phyloP scores from a whole-genome alignment of 345 rosid genomes.

The Heritiera fomes region DNA sequence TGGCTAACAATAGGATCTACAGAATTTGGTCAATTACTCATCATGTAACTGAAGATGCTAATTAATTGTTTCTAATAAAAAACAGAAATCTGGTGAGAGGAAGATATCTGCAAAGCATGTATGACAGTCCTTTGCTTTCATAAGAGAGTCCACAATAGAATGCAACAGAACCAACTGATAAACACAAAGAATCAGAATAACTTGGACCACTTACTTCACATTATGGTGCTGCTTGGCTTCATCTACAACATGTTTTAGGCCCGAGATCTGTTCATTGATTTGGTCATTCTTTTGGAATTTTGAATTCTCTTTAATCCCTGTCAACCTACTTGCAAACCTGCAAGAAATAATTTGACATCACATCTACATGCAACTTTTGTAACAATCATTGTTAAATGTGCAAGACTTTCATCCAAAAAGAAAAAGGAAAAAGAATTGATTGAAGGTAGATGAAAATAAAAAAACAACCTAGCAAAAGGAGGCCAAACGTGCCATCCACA shows the following conservation, averaged over 20 bases:
- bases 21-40: not conserved
- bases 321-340: slow-evolving; percentile 92
- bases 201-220: slow-evolving; percentile 67
- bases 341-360: slow-evolving; percentile 9
- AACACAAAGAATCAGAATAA: slow-evolving; percentile 11
- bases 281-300: slow-evolving; percentile 71
- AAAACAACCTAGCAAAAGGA: not conserved
- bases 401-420: not conserved
- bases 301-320: slow-evolving; percentile 84
- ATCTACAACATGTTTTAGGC: slow-evolving; percentile 73
- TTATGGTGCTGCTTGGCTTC: slow-evolving; percentile 72
- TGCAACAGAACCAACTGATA: not conserved
- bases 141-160: not conserved
- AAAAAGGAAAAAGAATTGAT: not conserved
- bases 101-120: not conserved
- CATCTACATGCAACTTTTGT: slow-evolving; percentile 9
- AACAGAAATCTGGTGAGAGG: not conserved
- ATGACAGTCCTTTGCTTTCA: not conserved
- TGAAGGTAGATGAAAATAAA: not conserved
- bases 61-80: not conserved
- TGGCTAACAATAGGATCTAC: not conserved
- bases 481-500: not conserved
- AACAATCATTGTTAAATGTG: not conserved
- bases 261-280: slow-evolving; percentile 49
- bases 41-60: not conserved